Evolutionary conservation across 23 red algal genomes (phyloP).

Genomic region (Cyanidiococcus yangmingshanensis): DNA sequence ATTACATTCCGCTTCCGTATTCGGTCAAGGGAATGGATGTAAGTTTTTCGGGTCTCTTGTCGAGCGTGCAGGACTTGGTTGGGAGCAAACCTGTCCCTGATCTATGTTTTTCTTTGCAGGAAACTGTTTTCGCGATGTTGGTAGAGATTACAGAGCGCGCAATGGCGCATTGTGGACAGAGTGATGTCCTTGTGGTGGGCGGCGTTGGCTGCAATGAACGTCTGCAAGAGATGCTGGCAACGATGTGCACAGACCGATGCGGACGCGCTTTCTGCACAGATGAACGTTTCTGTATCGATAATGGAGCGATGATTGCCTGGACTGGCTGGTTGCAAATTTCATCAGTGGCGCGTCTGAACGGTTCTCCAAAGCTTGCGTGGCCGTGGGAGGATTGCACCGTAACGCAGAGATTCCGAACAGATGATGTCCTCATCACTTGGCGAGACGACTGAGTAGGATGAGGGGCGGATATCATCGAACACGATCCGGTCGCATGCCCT

Average conservation of each 20-base stretch:
- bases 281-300: slow-evolving; percentile 99
- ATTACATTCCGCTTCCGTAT: slow-evolving; percentile 71
- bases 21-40: slow-evolving; percentile 99
- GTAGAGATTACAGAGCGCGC: slow-evolving; percentile 96
- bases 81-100: slow-evolving; percentile 47
- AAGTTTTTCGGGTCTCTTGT: slow-evolving; percentile 87
- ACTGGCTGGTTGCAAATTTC: slow-evolving; percentile 59
- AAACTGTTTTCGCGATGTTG: slow-evolving; percentile 97
- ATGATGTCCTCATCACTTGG: slow-evolving; percentile 73
- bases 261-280: slow-evolving; percentile 83
- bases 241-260: slow-evolving; percentile 58
- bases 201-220: slow-evolving; percentile 97
- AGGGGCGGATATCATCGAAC: no score
- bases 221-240: slow-evolving; percentile 81
- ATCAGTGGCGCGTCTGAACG: background rate
- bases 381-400: background rate
- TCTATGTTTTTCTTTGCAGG: slow-evolving; percentile 92
- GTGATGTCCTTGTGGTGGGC: slow-evolving; percentile 86
- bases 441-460: no score
- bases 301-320: slow-evolving; percentile 98
- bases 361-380: slow-evolving; percentile 16
- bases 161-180: slow-evolving; percentile 84
- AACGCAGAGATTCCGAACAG: slow-evolving; percentile 43
- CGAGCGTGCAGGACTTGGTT: slow-evolving; percentile 40
- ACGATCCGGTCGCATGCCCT: no score